Percentiles rank a stretch among this genome's conserved stretches.
Evolutionary conservation across 352 stramenopile species (phyloP).

Genomic region (Elongisporangium undulatum): DNA sequence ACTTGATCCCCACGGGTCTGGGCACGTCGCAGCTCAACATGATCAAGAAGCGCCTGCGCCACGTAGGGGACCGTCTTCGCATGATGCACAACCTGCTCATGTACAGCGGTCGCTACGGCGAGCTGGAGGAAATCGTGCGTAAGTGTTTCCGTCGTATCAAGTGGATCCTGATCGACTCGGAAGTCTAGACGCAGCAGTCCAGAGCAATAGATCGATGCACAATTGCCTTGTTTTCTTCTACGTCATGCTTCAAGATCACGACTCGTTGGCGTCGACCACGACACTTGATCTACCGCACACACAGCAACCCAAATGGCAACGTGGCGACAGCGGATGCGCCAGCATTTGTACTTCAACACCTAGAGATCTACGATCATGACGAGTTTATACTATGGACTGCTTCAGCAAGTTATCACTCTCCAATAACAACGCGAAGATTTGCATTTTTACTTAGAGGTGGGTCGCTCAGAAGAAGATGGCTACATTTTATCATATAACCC

Average conservation of each 20-base stretch:
- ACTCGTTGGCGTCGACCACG: no score
- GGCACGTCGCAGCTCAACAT: constrained; percentile 82
- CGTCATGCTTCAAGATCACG: background rate
- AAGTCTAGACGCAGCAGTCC: constrained; percentile 49
- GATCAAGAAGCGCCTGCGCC: constrained; percentile 87
- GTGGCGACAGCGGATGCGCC: no score
- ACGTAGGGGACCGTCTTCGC: constrained; percentile 79
- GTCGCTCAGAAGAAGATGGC: background rate
- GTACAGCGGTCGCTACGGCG: constrained; percentile 78
- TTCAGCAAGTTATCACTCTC: no score
- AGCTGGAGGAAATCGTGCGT: constrained; percentile 86
- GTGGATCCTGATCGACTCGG: constrained; percentile 90
- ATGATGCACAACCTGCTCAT: constrained; percentile 90
- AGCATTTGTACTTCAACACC: no score
- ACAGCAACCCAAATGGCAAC: no score
- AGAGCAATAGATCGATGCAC: background rate
- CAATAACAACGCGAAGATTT: no score
- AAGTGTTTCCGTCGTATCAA: constrained; percentile 91
- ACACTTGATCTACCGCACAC: no score
- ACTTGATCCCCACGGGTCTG: constrained; percentile 73
- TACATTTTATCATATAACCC: background rate
- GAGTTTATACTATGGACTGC: no score
- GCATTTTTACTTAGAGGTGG: no score
- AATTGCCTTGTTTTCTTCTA: background rate
- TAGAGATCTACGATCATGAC: no score